phyloP scores from a whole-genome alignment of 2,329 filamentous ascomycete species.

The Fusarium citri region DNA sequence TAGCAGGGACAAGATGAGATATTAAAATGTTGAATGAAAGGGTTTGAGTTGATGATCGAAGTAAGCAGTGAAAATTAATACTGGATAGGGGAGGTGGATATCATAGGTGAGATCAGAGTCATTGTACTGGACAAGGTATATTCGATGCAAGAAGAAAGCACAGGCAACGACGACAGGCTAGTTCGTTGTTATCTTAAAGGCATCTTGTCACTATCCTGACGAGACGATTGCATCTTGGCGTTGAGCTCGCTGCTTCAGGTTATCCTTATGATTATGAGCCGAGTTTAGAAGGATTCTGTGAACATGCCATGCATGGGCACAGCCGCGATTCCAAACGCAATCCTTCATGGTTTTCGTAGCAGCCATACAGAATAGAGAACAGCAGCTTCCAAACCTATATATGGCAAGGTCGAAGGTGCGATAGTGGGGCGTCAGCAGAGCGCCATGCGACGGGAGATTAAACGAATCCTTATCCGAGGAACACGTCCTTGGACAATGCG shows the following conservation, averaged over 20 bases:
- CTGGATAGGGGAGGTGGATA: neutral
- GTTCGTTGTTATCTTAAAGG: neutral
- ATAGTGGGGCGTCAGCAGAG: slow-evolving; percentile 5
- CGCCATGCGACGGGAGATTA: neutral
- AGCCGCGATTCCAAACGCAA: neutral
- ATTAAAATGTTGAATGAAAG: neutral
- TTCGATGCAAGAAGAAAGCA: neutral
- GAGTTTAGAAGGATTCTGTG: slow-evolving; percentile 7
- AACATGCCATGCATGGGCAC: slow-evolving; percentile 5
- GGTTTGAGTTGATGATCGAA: neutral
- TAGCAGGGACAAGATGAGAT: neutral
- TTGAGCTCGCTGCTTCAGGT: neutral
- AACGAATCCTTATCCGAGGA: neutral
- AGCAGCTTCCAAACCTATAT: neutral
- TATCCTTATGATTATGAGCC: slow-evolving; percentile 1
- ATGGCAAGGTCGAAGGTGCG: slow-evolving; percentile 2
- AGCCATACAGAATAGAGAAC: slow-evolving; percentile 3
- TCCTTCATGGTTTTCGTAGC: neutral
- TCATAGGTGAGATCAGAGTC: neutral
- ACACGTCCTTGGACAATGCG: neutral
- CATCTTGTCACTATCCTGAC: neutral
- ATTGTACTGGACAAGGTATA: neutral
- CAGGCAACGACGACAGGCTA: neutral
- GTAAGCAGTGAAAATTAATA: slow-evolving; percentile 1
- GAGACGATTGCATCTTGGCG: neutral